A percentile compares a stretch with the other conserved stretches of the same genome.
Evolutionary conservation across 805 yeast species (phyloP).

Genomic region (Limtongozyma cylindracea): DNA sequence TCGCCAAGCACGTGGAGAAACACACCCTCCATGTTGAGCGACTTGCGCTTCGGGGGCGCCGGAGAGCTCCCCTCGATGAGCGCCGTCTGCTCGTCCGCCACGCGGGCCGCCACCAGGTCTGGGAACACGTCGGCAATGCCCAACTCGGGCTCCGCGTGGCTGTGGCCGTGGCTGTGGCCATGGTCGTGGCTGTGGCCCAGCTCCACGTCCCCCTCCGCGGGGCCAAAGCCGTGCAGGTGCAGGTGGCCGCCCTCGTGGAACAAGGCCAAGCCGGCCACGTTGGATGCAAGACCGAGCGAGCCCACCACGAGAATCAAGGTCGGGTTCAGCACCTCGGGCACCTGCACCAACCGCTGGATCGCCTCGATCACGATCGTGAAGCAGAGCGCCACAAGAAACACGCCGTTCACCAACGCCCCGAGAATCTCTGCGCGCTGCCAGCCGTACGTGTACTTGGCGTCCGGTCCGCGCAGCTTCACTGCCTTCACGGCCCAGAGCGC

Average conservation of each 20-base stretch:
- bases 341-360: constrained; percentile 63
- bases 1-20: constrained; percentile 90
- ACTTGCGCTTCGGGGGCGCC: constrained; percentile 13
- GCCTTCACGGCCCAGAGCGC: constrained; percentile 95
- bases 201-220: too few relatives aligned
- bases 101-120: constrained; percentile 16
- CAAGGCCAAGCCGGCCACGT: constrained; percentile 57
- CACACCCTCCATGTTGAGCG: constrained; percentile 95
- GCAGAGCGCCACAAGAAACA: constrained; percentile 76
- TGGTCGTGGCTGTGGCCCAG: constrained; percentile 1
- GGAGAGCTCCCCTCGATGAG: constrained; percentile 4
- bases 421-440: constrained; percentile 95
- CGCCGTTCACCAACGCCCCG: constrained; percentile 89
- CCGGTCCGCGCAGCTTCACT: constrained; percentile 59
- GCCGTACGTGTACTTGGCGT: constrained; percentile 82
- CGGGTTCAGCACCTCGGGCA: constrained; percentile 65
- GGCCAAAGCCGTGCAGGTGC: constrained; percentile 32
- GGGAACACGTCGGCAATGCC: constrained; percentile 16
- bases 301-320: constrained; percentile 66
- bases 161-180: constrained; percentile 3
- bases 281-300: constrained; percentile 55
- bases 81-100: constrained; percentile 12
- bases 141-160: constrained; percentile 10
- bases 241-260: constrained; percentile 53
- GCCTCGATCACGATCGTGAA: constrained; percentile 86